phyloP scores from a whole-genome alignment of 2,329 filamentous ascomycete genomes.

The Aspergillus sp. region DNA sequence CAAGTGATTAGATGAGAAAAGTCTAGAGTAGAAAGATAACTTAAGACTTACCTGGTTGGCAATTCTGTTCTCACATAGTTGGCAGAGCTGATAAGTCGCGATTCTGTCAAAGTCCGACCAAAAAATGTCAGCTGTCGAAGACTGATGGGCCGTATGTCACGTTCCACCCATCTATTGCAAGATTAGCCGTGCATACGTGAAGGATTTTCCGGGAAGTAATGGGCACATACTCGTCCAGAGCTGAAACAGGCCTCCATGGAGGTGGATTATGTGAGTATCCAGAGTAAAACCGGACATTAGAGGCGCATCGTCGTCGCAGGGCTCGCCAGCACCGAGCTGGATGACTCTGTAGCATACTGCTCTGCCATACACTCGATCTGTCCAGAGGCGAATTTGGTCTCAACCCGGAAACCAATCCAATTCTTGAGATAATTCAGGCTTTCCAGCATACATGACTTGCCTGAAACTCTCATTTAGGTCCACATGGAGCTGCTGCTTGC shows the following conservation, averaged over 20 bases:
- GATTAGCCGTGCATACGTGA: constrained; percentile 10
- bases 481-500: neutral
- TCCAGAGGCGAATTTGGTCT: neutral
- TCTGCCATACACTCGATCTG: constrained; percentile 22
- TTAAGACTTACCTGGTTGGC: constrained; percentile 62
- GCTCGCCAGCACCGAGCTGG: constrained; percentile 27
- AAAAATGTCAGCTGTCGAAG: constrained; percentile 96
- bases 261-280: constrained; percentile 36
- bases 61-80: constrained; percentile 97
- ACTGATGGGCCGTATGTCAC: constrained; percentile 91
- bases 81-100: constrained; percentile 83
- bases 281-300: constrained; percentile 22
- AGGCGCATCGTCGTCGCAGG: constrained; percentile 17
- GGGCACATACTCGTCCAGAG: constrained; percentile 54
- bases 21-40: neutral
- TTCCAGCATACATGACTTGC: constrained; percentile 14
- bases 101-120: constrained; percentile 85
- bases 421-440: constrained; percentile 4
- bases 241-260: constrained; percentile 54
- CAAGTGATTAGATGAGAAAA: constrained; percentile 1
- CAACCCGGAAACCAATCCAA: constrained; percentile 6
- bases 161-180: constrained; percentile 74
- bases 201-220: constrained; percentile 2
- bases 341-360: constrained; percentile 32
- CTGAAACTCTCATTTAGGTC: neutral